Evolutionary conservation across 208 protist genomes (phyloP), one percentile per base, ranked within the genome.

Genomic region (Leishmania arabica): DNA sequence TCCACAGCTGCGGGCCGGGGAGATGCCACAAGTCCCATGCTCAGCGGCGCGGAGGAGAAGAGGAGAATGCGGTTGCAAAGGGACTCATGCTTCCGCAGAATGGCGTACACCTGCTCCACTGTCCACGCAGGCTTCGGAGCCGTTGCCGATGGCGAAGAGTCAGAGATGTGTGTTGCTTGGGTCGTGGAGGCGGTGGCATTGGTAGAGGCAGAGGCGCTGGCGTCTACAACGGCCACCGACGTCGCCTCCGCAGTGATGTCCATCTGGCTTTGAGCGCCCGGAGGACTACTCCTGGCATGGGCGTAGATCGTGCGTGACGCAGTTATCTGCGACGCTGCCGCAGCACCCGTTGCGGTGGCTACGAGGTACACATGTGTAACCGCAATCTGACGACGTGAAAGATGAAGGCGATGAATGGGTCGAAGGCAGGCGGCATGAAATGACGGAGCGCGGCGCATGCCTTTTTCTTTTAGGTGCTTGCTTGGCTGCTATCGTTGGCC

Each of bases 31-130:
- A 62, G 37, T 66, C 76, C 15, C 56, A 53, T 58, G 47, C 58
- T 62, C n/a, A 75, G 71, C 2, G 72, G 58, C 2, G 78, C 45
- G 13, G 77, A 45, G 51, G 73, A 81, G 64, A 79, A 73, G 72
- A 78, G 60, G 47, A 31, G 56, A 51, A 75, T n/a, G 34, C 76
- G 66, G 19, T 69, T 53, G 64, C 77, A 85, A 9, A 85, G 54
- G 42, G 42, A 66, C 0, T 69, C 47, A 65, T 82, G 54, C 45
- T 65, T 77, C 8, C 47, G 77, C 71, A 85, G 40, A 27, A 76
- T 58, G 45, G 82, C 70, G 31, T 82, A 42, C 60, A 82, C 15
- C 47, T 76, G 45, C 17, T 85, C 77, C 77, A 79, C 62, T 65
- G 82, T 85, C 76, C 76, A 79, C 11, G 42, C 42, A 51, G 76